Conservation (phyloP, 352 stramenopile species). For the Phytophthora litchii region DNA sequence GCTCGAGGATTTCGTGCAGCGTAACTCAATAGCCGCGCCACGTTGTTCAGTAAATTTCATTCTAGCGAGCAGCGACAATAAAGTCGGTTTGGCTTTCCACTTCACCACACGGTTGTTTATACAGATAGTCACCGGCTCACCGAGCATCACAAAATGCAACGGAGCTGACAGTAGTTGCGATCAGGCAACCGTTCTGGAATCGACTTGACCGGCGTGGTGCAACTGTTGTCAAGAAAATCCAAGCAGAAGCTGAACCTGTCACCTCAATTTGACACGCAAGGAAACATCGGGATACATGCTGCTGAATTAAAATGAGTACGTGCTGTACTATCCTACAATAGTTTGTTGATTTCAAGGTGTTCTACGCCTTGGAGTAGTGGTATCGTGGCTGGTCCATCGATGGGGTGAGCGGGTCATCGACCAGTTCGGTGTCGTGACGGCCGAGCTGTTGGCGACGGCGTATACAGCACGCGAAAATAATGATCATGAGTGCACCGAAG, state of each 20-base stretch:
- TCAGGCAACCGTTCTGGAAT: neutral
- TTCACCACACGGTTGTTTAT: too few species aligned
- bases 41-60: too few species aligned
- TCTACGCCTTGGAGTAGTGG: conserved; percentile 40
- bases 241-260: conserved; percentile 1
- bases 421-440: conserved; percentile 12
- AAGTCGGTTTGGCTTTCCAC: too few species aligned
- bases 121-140: too few species aligned
- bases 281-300: neutral
- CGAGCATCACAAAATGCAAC: too few species aligned
- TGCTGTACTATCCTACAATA: conserved; percentile 21
- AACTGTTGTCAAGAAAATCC: conserved; percentile 8
- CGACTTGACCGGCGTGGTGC: conserved; percentile 1
- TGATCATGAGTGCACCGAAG: conserved; percentile 46
- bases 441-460: conserved; percentile 35
- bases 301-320: too few species aligned
- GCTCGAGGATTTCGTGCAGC: too few species aligned
- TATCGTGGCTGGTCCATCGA: conserved; percentile 20
- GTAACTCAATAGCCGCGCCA: too few species aligned
- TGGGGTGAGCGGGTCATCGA: conserved; percentile 24
- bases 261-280: neutral
- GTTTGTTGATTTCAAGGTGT: conserved; percentile 10
- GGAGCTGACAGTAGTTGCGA: neutral
- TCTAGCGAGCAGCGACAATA: too few species aligned
- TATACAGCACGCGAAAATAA: conserved; percentile 52